A percentile compares a stretch with the other conserved stretches of the same genome.
Evolutionary conservation across 2,329 filamentous ascomycete genomes (phyloP).

Genomic region (Pseudocercospora vitis): DNA sequence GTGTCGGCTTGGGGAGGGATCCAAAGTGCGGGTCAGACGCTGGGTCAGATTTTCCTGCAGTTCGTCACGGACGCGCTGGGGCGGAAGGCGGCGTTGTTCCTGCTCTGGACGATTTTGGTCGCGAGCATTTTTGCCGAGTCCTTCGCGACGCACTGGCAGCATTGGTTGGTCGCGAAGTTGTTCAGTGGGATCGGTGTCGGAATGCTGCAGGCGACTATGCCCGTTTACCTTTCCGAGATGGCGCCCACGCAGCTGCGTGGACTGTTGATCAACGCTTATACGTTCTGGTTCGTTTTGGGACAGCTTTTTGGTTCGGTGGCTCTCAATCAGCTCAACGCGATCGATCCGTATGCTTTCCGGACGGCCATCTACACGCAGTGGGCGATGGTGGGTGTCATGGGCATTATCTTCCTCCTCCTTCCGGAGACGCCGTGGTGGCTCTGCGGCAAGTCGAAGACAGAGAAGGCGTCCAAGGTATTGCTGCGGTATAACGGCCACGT

Average conservation of each 20-base stretch:
- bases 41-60: slow-evolving; percentile 44
- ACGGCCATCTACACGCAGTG: slow-evolving; percentile 50
- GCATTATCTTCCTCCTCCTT: slow-evolving; percentile 42
- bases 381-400: slow-evolving; percentile 47
- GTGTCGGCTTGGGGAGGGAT: slow-evolving; percentile 45
- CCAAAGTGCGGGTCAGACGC: slow-evolving; percentile 42
- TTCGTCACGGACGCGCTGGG: slow-evolving; percentile 41
- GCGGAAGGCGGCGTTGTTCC: slow-evolving; percentile 31
- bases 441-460: slow-evolving; percentile 15
- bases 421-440: slow-evolving; percentile 43
- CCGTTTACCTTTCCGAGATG: slow-evolving; percentile 46
- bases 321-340: slow-evolving; percentile 39
- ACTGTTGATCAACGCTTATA: slow-evolving; percentile 44
- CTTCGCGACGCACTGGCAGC: slow-evolving; percentile 41
- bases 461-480: slow-evolving; percentile 37
- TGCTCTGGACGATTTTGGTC: slow-evolving; percentile 36
- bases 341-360: slow-evolving; percentile 38
- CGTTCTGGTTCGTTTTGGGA: slow-evolving; percentile 48
- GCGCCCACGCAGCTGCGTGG: slow-evolving; percentile 46
- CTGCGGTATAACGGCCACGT: slow-evolving; percentile 33
- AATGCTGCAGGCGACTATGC: slow-evolving; percentile 46
- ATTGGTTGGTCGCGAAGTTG: slow-evolving; percentile 42
- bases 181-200: slow-evolving; percentile 45
- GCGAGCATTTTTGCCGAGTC: slow-evolving; percentile 43
- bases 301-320: slow-evolving; percentile 47